phyloP scores from a whole-genome alignment of 352 stramenopile genomes.

The Globisporangium iwayamae region DNA sequence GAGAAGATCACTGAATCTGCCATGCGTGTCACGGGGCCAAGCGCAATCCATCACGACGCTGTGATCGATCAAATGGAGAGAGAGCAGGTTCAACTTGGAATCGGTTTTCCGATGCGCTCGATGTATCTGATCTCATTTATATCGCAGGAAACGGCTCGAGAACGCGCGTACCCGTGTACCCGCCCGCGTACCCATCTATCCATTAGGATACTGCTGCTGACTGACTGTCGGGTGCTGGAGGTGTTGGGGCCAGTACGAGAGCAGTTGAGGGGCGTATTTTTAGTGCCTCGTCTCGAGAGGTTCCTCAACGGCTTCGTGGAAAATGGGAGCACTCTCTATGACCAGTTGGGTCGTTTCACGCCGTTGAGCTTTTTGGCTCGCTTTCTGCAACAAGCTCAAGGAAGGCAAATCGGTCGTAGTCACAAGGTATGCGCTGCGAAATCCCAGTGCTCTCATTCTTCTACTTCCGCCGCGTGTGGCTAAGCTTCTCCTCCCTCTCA shows the following conservation, averaged over 20 bases:
- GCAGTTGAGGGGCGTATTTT: constrained; percentile 15
- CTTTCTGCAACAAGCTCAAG: constrained; percentile 10
- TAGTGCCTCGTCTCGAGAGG: constrained; percentile 14
- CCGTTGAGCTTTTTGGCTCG: constrained; percentile 1
- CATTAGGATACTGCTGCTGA: neutral
- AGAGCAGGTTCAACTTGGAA: neutral
- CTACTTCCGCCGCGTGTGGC: constrained; percentile 19
- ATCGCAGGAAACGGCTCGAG: constrained; percentile 7
- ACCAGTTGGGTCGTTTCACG: constrained; percentile 17
- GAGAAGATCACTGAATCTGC: constrained; percentile 10
- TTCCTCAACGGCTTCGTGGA: constrained; percentile 23
- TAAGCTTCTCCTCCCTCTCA: constrained; percentile 17
- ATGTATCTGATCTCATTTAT: constrained; percentile 3
- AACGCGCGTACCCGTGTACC: neutral
- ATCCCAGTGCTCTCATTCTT: constrained; percentile 14
- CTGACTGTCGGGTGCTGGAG: too few species aligned
- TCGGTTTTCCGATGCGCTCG: neutral
- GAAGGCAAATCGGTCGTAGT: constrained; percentile 3
- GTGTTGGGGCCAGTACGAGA: neutral
- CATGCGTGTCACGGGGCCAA: neutral
- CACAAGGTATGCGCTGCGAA: constrained; percentile 6
- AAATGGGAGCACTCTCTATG: constrained; percentile 15
- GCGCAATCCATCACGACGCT: neutral
- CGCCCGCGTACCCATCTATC: neutral
- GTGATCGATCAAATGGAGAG: constrained; percentile 8